Evolutionary conservation across 1,139 yeast species (phyloP).

Genomic region (Taphrina deformans): DNA sequence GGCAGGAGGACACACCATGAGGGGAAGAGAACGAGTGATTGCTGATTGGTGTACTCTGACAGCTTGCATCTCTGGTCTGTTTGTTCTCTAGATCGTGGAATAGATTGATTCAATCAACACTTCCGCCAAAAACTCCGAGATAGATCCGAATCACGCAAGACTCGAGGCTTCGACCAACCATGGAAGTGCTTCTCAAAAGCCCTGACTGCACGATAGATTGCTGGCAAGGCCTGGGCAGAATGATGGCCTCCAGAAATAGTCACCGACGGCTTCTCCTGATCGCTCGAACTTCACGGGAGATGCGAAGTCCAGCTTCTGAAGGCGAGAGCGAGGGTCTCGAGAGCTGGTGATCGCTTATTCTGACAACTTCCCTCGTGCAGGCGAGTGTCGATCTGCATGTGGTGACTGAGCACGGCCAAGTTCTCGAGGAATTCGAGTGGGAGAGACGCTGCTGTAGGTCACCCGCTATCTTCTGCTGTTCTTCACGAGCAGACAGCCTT

Average conservation of each 20-base stretch:
- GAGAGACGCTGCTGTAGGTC: not conserved
- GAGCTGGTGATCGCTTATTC: not conserved
- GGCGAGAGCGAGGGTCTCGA: no score
- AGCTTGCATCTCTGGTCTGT: not conserved
- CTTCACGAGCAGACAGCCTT: not conserved
- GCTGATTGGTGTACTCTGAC: not conserved
- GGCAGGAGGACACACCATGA: no score
- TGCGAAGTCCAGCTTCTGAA: no score
- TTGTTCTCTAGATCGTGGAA: not conserved
- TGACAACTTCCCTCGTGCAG: not conserved
- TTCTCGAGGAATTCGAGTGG: not conserved
- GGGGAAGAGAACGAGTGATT: no score
- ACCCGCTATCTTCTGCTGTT: no score
- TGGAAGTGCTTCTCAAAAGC: not conserved
- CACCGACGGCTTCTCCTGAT: not conserved
- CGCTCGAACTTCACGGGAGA: not conserved
- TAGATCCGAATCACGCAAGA: not conserved
- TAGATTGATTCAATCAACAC: not conserved
- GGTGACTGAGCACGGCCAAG: not conserved
- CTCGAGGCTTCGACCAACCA: not conserved
- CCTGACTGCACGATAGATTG: not conserved
- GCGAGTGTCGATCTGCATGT: not conserved
- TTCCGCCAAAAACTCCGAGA: not conserved
- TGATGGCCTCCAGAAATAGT: no score
- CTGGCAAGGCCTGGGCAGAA: no score